phyloP scores from a whole-genome alignment of 2,329 filamentous ascomycete species.

The Pseudonectria buxi region DNA sequence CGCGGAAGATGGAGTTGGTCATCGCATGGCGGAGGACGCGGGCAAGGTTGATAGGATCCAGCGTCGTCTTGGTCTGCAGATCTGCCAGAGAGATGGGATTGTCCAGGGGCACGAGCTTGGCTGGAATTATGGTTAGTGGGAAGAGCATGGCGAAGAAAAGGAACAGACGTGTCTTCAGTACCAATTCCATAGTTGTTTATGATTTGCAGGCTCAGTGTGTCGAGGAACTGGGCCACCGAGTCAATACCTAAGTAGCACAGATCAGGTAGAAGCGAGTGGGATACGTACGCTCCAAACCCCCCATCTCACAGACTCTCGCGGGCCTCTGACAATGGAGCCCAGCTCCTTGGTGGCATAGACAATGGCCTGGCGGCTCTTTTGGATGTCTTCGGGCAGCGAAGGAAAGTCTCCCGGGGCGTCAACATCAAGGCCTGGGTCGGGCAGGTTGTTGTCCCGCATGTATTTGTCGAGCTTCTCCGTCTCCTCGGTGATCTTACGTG shows the following conservation, averaged over 20 bases:
- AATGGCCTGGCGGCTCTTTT: slow-evolving; percentile 39
- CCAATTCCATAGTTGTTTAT: slow-evolving; percentile 45
- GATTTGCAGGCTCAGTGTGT: slow-evolving; percentile 43
- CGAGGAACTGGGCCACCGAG: slow-evolving; percentile 34
- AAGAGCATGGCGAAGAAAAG: not conserved
- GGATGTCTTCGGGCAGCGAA: slow-evolving; percentile 38
- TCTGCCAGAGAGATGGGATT: slow-evolving; percentile 38
- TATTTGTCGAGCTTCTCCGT: slow-evolving; percentile 44
- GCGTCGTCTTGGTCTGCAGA: slow-evolving; percentile 37
- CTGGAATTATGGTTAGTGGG: slow-evolving; percentile 19
- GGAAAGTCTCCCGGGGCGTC: slow-evolving; percentile 41
- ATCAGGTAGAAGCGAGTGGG: not conserved
- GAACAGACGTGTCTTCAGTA: slow-evolving; percentile 18
- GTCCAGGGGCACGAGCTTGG: slow-evolving; percentile 43
- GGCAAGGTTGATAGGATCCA: slow-evolving; percentile 44
- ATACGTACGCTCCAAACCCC: slow-evolving; percentile 43
- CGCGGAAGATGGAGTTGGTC: slow-evolving; percentile 49
- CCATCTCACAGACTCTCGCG: slow-evolving; percentile 45
- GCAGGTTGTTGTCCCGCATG: slow-evolving; percentile 35
- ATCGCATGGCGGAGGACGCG: slow-evolving; percentile 50
- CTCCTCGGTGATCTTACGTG: slow-evolving; percentile 40
- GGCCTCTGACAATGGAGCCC: slow-evolving; percentile 40
- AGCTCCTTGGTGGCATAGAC: slow-evolving; percentile 44
- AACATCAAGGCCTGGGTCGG: slow-evolving; percentile 38
- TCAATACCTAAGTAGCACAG: slow-evolving; percentile 6